Evolutionary conservation across 1,284 basidiomycete genomes (phyloP), one percentile per base, ranked within the genome.

Genomic region (Coniferiporia weirii): DNA sequence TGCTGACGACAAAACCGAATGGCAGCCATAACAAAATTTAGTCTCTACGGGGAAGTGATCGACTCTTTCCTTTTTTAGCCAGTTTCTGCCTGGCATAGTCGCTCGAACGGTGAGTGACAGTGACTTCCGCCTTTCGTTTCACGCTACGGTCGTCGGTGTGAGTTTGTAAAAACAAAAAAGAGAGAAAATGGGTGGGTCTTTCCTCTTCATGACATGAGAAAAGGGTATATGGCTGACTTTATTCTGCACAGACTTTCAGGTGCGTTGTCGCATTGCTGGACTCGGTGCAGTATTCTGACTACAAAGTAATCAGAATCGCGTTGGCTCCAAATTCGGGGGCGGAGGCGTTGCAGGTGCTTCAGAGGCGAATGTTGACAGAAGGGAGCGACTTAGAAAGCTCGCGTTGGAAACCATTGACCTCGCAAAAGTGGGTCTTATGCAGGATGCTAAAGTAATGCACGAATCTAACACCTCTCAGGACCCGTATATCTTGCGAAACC

Each of bases 401-500:
- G 97, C 94, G 2, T 76, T 97, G 61, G 95, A 97, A 76, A 97
- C 95, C 0, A 98, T 98, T 68, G 95, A 98, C 73, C 81, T 98
- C 52, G 93, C 93, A 49, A 97, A 96, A 77, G 93, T 89, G 64
- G 59, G 76, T 67, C 34, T 22, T 36, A 40, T 40, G 19, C 32
- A 1, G 17, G 35, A 8, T 19, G 48, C 22, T 56, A 27, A 9
- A 27, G 22, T 32, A 9, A 40, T 20, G 8, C n/a, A 35, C 27
- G 8, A 34, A 40, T n/a, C 35, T 59, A 27, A 54, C 43, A 34
- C 38, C 15, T 8, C 57, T 2, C 65, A 96, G 91, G 97, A 99
- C 74, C 97, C 97, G 4, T 99, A 99, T 73, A 98, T 99, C 69
- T 85, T 99, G 51, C 92, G 95, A 72, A 99, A 98, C 74, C 97